Evolutionary conservation across 495 filamentous ascomycete species (phyloP), one percentile per base, ranked within the genome.

Genomic region (Glonium stellatum): DNA sequence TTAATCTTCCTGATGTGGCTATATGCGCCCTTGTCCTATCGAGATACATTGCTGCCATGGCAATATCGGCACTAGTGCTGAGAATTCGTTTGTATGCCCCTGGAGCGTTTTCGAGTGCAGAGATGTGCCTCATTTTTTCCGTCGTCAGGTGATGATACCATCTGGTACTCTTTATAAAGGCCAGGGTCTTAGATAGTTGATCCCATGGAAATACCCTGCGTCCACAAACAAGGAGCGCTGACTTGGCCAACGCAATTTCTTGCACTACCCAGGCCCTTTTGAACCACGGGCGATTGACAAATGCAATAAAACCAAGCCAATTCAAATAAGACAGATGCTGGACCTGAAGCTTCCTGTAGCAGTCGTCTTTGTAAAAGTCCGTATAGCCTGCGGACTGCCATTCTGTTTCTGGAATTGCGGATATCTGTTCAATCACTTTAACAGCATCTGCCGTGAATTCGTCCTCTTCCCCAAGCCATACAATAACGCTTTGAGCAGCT

Each of bases 391-490:
- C 53, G n/a, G 47, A 55, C 11, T 9, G 12, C 62, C 58, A 65
- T 18, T 41, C 46, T 19, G 57, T 53, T 50, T 65, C 54, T 0
- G 58, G 58, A 21, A 61, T 51, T 8, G 13, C 10, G 2, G 62
- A 56, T 15, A 65, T 47, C 18, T 27, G 42, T 0, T 61, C 49
- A 22, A 65, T 58, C 0, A 58, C 60, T 8, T 18, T 47, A 2
- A 61, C 13, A 21, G 58, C 62, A 50, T 61, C 62, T 6, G 22
- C 18, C 19, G 58, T 61, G 37, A 46, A 65, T 22, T 61, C 58
- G 37, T 66, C 63, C 34, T 62, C 59, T 49, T 66, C 56, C 46
- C 64, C 64, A n/a, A 67, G 44, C 64, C 64, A 67, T 3, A 63
- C 64, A 51, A 63, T 54, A 4, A 67, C 58, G 10, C 37, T 34